Evolutionary conservation across 2,329 filamentous ascomycete genomes (phyloP), one percentile per base, ranked within the genome.

Genomic region (Monosporascus sp.): DNA sequence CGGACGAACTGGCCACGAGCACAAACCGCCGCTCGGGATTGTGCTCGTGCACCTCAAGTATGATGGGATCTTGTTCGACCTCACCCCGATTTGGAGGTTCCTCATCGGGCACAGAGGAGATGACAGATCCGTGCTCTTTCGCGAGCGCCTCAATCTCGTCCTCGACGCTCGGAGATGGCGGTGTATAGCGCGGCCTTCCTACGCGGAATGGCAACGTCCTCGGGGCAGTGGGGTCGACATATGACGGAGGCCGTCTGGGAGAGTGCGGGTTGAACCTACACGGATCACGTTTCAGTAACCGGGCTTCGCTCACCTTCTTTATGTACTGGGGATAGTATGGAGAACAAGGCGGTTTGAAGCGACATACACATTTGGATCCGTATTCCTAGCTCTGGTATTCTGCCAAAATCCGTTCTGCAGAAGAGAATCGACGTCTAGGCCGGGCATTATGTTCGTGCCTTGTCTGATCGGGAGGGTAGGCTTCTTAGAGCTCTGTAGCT

Each of bases 11-110:
- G 16, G 70, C 70, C 40, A 87, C 70, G 38, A 87, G 70, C 8
- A 88, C 82, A 60, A 86, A 89, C 40, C 86, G 80, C 38, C 82
- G 78, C 65, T 90, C 87, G 5, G 78, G 76, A 59, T 83, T 84
- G 61, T 77, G 67, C 49, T 82, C 78, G 60, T 76, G 73, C 50
- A 88, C 80, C 52, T 87, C 83, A 52, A 86, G 71, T 24, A 92
- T 74, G 48, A 91, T 74, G 14, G 84, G 84, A 26, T 84, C 72
- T 63, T 92, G 88, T 50, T 91, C 86, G 54, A 86, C 70, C 6
- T 81, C 79, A 40, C 88, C 88, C 53, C 81, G 80, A 53, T 79
- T 78, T 49, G 77, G 75, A 27, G 81, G 77, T 54, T 86, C 82
- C 59, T 86, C 85, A 53, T 73, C 75, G 51, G 58, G 62, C 44